These are phyloP conservation scores for Multifurca ochricompacta DNA, from an alignment of 768 basidiomycete species.

Conservation along the genomic window DNA sequence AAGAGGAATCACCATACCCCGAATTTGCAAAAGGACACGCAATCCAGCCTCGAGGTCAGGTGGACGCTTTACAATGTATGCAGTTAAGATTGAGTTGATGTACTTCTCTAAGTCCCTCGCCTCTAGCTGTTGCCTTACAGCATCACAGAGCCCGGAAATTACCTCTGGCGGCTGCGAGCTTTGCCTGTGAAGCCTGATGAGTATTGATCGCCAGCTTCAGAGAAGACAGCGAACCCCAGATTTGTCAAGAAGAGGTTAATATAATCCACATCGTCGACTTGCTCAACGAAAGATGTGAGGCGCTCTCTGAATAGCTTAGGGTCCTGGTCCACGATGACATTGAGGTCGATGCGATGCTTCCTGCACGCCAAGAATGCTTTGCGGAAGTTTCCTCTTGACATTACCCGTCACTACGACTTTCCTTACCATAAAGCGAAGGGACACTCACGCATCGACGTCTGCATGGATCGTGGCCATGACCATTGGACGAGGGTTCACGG, in stretches of 20 bases:
- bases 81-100: conserved; percentile 85
- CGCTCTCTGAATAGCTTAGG: conserved; percentile 54
- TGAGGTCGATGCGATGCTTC: conserved; percentile 89
- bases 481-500: conserved; percentile 85
- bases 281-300: conserved; percentile 66
- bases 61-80: conserved; percentile 86
- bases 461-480: conserved; percentile 78
- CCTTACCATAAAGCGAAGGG: not conserved
- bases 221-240: conserved; percentile 50
- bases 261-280: conserved; percentile 84
- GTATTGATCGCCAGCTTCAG: not conserved
- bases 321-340: conserved; percentile 78
- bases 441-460: conserved; percentile 64
- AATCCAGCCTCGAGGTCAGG: conserved; percentile 87
- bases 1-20: conserved; percentile 43
- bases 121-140: conserved; percentile 66
- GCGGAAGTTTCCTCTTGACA: conserved; percentile 59
- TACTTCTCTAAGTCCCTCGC: conserved; percentile 65
- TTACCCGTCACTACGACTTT: not conserved
- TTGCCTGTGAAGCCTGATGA: conserved; percentile 37
- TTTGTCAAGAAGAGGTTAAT: conserved; percentile 87
- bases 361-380: conserved; percentile 88
- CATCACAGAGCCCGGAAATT: conserved; percentile 68
- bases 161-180: conserved; percentile 49
- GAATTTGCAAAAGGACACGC: conserved; percentile 60